phyloP scores from a whole-genome alignment of 108 stramenopile species.

The Skeletonema potamos region DNA sequence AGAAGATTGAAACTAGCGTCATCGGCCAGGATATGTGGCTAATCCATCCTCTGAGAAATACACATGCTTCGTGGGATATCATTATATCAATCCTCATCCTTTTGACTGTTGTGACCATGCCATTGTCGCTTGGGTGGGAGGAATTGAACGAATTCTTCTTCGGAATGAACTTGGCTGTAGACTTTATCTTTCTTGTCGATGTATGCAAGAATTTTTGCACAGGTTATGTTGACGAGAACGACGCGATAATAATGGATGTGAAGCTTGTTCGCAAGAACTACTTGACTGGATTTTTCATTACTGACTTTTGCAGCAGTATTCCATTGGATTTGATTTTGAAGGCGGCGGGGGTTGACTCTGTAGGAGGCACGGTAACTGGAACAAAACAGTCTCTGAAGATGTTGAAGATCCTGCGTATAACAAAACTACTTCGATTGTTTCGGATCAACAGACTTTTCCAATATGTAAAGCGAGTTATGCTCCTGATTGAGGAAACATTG shows the following conservation, averaged over 20 bases:
- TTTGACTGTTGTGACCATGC: slow-evolving; percentile 54
- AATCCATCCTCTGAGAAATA: slow-evolving; percentile 48
- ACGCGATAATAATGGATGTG: slow-evolving; percentile 51
- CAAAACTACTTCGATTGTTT: slow-evolving; percentile 64
- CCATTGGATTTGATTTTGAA: slow-evolving; percentile 50
- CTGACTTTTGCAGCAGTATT: slow-evolving; percentile 58
- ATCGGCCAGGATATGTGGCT: slow-evolving; percentile 44
- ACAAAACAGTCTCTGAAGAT: slow-evolving; percentile 56
- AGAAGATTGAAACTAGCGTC: slow-evolving; percentile 44
- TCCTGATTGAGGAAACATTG: slow-evolving; percentile 54
- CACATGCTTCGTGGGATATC: slow-evolving; percentile 55
- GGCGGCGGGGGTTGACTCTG: slow-evolving; percentile 40
- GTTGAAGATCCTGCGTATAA: slow-evolving; percentile 56
- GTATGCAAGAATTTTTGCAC: slow-evolving; percentile 73
- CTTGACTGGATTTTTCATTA: slow-evolving; percentile 59
- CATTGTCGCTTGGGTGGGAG: slow-evolving; percentile 61
- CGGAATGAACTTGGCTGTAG: slow-evolving; percentile 51
- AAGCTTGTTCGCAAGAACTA: slow-evolving; percentile 51
- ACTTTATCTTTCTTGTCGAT: slow-evolving; percentile 63
- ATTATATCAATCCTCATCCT: slow-evolving; percentile 51
- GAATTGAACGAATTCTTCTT: slow-evolving; percentile 44
- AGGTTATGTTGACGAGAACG: slow-evolving; percentile 55
- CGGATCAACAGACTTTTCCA: slow-evolving; percentile 52
- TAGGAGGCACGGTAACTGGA: slow-evolving; percentile 42
- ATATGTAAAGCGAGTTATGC: slow-evolving; percentile 40